Evolutionary conservation across 202 grass and related monocot species (phyloP).

Genomic region (Panicum virgatum): DNA sequence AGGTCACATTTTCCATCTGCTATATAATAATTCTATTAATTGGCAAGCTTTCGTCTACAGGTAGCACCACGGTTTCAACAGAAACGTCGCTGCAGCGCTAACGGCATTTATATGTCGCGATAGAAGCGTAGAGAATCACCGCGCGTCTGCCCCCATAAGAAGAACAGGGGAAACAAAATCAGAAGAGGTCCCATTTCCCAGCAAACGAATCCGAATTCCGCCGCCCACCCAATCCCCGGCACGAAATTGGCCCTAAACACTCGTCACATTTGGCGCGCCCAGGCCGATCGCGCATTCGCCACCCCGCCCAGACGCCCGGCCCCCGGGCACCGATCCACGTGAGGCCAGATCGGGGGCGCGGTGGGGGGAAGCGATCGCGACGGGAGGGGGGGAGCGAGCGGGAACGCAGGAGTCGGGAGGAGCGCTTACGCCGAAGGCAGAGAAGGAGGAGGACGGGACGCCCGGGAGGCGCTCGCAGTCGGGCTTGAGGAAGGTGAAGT

Average conservation of each 20-base stretch:
- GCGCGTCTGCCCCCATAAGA: not conserved
- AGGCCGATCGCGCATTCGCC: conserved; percentile 28
- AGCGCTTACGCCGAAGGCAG: conserved; percentile 61
- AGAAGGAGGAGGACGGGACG: conserved; percentile 63
- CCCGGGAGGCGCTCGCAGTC: conserved; percentile 66
- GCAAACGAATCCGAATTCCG: not conserved
- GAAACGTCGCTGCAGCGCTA: not conserved
- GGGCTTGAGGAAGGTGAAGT: conserved; percentile 73
- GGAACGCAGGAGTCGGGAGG: no score
- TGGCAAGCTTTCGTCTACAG: not conserved
- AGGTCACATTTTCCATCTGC: not conserved
- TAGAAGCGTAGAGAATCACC: not conserved
- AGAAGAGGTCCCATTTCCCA: not conserved
- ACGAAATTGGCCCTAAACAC: not conserved
- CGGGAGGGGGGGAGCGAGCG: no score
- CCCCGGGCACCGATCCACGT: not conserved
- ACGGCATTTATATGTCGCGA: not conserved
- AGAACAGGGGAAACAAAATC: not conserved
- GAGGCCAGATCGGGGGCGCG: conserved; percentile 41
- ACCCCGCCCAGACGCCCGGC: not conserved
- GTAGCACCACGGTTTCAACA: not conserved
- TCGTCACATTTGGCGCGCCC: not conserved
- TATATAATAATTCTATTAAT: not conserved
- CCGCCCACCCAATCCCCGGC: not conserved
- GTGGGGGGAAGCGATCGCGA: no score